Percentiles rank a stretch among this genome's conserved stretches.
Conservation (phyloP, 2,329 filamentous ascomycete species). For the Fusarium sp. region DNA sequence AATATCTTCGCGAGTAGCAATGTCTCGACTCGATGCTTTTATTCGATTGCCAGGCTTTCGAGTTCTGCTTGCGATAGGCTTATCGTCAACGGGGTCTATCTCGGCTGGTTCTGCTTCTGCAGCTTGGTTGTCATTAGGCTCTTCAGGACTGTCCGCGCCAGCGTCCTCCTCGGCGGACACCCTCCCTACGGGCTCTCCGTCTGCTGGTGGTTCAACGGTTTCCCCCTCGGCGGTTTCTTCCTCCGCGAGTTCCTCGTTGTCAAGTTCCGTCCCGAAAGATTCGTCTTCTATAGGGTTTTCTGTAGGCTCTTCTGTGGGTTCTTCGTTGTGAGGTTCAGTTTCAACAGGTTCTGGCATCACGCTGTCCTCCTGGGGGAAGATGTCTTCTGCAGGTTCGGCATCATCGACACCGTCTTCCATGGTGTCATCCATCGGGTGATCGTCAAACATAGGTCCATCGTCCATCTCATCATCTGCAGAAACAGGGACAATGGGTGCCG, state of each 20-base stretch:
- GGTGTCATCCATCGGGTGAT: not conserved
- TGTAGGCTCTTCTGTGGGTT: not conserved
- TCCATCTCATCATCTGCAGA: not conserved
- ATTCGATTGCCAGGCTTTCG: not conserved
- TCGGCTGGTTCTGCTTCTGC: not conserved
- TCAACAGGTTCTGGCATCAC: not conserved
- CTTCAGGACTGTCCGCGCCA: not conserved
- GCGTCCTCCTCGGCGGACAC: not conserved
- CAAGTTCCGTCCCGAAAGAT: not conserved
- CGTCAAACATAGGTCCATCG: not conserved
- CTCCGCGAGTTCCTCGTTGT: not conserved
- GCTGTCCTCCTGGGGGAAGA: not conserved
- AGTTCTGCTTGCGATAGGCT: not conserved
- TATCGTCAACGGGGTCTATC: not conserved
- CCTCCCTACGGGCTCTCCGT: not conserved
- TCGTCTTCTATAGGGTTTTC: not conserved
- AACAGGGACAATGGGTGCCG: not conserved
- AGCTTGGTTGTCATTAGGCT: not conserved
- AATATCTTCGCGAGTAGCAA: not conserved
- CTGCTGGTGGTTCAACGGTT: too few species aligned
- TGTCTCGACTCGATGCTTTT: not conserved
- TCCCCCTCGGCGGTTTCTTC: not conserved
- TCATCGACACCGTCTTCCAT: not conserved
- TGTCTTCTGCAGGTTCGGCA: not conserved
- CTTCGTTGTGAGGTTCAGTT: not conserved